Evolutionary conservation across 768 basidiomycete genomes (phyloP).

Genomic region (Butyriboletus loyo): DNA sequence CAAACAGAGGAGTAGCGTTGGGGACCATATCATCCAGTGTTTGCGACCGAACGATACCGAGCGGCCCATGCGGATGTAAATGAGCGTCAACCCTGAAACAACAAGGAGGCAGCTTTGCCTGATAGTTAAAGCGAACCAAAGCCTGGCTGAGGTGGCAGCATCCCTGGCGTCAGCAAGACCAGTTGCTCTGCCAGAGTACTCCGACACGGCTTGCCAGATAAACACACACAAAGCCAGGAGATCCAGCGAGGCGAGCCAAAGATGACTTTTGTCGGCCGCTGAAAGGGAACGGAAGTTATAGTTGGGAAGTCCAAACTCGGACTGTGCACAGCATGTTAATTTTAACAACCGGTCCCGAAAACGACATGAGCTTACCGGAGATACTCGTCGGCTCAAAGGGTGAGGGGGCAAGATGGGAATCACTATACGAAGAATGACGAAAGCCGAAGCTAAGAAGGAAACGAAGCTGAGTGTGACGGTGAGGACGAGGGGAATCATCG

Average conservation of each 20-base stretch:
- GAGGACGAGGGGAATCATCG: constrained; percentile 67
- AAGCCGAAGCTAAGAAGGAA: constrained; percentile 71
- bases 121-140: constrained; percentile 69
- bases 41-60: constrained; percentile 66
- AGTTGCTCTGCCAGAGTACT: constrained; percentile 47
- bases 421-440: constrained; percentile 72
- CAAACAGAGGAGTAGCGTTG: constrained; percentile 50
- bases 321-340: constrained; percentile 39
- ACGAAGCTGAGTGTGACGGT: constrained; percentile 64
- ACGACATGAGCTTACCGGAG: constrained; percentile 50
- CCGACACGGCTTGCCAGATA: constrained; percentile 60
- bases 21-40: constrained; percentile 75
- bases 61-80: constrained; percentile 68
- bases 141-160: constrained; percentile 51
- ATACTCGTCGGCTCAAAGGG: constrained; percentile 69
- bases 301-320: constrained; percentile 73
- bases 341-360: background rate
- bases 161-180: constrained; percentile 45
- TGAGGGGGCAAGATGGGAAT: constrained; percentile 73
- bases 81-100: constrained; percentile 55
- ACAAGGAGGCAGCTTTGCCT: constrained; percentile 68
- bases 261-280: constrained; percentile 63
- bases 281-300: constrained; percentile 56
- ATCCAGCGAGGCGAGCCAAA: constrained; percentile 72
- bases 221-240: constrained; percentile 59